Evolutionary conservation across 2,329 filamentous ascomycete species (phyloP).

Genomic region (Nannizziopsis barbatae): DNA sequence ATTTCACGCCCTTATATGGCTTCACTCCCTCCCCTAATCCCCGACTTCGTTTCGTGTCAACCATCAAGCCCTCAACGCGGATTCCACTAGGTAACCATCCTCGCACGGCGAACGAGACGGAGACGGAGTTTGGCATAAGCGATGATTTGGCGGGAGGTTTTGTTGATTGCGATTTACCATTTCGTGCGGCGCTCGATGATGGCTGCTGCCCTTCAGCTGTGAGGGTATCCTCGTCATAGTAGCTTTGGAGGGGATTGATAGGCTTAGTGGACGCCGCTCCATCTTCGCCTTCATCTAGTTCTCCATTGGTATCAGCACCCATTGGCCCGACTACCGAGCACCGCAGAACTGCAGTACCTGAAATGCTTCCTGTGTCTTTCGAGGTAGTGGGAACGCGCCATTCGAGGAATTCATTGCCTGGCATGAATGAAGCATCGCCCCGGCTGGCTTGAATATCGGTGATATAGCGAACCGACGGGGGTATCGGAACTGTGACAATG

Average conservation of each 20-base stretch:
- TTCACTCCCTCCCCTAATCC: slow-evolving; percentile 79
- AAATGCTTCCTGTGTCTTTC: slow-evolving; percentile 60
- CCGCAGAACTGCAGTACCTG: slow-evolving; percentile 59
- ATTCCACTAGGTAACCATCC: slow-evolving; percentile 56
- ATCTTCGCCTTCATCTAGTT: slow-evolving; percentile 22
- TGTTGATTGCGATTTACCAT: slow-evolving; percentile 1
- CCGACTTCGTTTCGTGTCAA: slow-evolving; percentile 65
- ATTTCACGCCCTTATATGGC: slow-evolving; percentile 97
- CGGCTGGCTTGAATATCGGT: slow-evolving; percentile 68
- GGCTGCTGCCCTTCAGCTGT: slow-evolving; percentile 13
- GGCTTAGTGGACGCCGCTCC: slow-evolving; percentile 1
- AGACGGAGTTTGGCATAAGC: slow-evolving; percentile 68
- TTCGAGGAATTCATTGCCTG: slow-evolving; percentile 60
- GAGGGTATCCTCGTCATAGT: slow-evolving; percentile 34
- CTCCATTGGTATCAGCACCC: slow-evolving; percentile 35
- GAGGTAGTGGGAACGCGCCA: slow-evolving; percentile 60
- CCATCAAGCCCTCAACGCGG: slow-evolving; percentile 50
- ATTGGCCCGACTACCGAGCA: slow-evolving; percentile 66
- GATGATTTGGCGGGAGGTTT: slow-evolving; percentile 45
- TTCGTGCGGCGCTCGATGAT: slow-evolving; percentile 19
- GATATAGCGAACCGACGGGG: slow-evolving; percentile 67
- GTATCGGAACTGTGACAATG: slow-evolving; percentile 65
- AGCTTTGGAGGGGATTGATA: slow-evolving; percentile 35
- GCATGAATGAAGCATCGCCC: slow-evolving; percentile 73
- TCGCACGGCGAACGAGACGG: slow-evolving; percentile 53